Evolutionary conservation across 73 alveolate species (phyloP).

Genomic region (Paraurostyla sp.): DNA sequence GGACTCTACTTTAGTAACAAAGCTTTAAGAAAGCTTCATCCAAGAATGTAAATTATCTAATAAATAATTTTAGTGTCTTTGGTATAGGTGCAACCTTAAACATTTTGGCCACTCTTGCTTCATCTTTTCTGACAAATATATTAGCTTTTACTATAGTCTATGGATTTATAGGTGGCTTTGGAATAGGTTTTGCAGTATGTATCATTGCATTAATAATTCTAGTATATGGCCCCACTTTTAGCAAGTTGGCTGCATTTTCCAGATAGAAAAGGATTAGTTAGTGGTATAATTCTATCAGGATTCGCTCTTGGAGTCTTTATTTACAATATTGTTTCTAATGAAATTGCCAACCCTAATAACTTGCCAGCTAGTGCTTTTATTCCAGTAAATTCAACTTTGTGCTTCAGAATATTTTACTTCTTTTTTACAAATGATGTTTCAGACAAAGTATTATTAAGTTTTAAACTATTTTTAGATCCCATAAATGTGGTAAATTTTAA

Average conservation of each 20-base stretch:
- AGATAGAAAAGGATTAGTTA: constrained; percentile 66
- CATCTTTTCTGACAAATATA: constrained; percentile 24
- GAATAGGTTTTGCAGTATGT: constrained; percentile 51
- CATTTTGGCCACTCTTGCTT: background rate
- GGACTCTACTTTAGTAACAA: background rate
- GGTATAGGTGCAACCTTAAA: constrained; percentile 52
- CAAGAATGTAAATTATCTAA: background rate
- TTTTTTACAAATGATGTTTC: background rate
- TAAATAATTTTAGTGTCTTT: background rate
- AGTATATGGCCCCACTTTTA: constrained; percentile 57
- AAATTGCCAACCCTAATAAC: constrained; percentile 36
- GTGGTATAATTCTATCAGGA: constrained; percentile 62
- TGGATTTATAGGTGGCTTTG: constrained; percentile 39
- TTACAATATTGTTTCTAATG: constrained; percentile 38
- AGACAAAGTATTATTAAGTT: background rate
- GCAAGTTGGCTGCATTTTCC: constrained; percentile 61
- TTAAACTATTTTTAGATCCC: background rate
- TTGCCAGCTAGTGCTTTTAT: background rate
- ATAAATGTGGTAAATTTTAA: background rate
- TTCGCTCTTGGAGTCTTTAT: constrained; percentile 67
- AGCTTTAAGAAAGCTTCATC: background rate
- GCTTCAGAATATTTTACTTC: background rate
- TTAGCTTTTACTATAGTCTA: background rate
- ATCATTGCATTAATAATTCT: background rate
- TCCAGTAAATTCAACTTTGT: background rate